A percentile compares a stretch with the other conserved stretches of the same genome.
These are phyloP conservation scores for Fusarium humuli DNA, from an alignment of 2,329 filamentous ascomycete species.

Conservation along the genomic window DNA sequence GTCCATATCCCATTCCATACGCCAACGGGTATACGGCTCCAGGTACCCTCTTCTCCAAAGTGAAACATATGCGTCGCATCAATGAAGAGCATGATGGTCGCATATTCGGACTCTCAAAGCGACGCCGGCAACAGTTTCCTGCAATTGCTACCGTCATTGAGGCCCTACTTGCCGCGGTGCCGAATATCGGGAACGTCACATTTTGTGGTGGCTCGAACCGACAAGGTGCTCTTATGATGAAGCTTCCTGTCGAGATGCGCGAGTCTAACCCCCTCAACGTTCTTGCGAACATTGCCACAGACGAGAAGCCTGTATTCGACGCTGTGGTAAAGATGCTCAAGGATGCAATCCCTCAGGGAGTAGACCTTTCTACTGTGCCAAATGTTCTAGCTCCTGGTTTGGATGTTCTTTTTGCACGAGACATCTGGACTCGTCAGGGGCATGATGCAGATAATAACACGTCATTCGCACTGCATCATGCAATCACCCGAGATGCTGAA, in stretches of 20 bases:
- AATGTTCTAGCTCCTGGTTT: slow-evolving; percentile 59
- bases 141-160: slow-evolving; percentile 86
- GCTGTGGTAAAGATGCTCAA: slow-evolving; percentile 54
- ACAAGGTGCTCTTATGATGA: slow-evolving; percentile 83
- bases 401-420: slow-evolving; percentile 58
- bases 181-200: slow-evolving; percentile 76
- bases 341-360: slow-evolving; percentile 56
- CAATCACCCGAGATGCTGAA: slow-evolving; percentile 74
- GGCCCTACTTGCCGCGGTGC: slow-evolving; percentile 76
- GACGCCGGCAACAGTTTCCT: slow-evolving; percentile 83
- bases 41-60: slow-evolving; percentile 69
- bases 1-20: slow-evolving; percentile 84
- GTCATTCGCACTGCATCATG: slow-evolving; percentile 77
- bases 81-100: slow-evolving; percentile 65
- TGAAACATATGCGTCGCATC: slow-evolving; percentile 61
- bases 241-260: slow-evolving; percentile 68
- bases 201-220: slow-evolving; percentile 91
- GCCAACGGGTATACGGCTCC: slow-evolving; percentile 82
- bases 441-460: slow-evolving; percentile 66
- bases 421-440: slow-evolving; percentile 65
- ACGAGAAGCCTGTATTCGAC: slow-evolving; percentile 50
- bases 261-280: slow-evolving; percentile 72
- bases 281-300: slow-evolving; percentile 41
- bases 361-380: slow-evolving; percentile 52
- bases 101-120: slow-evolving; percentile 82